phyloP scores from a whole-genome alignment of 768 basidiomycete species.

The Mycena crocata region DNA sequence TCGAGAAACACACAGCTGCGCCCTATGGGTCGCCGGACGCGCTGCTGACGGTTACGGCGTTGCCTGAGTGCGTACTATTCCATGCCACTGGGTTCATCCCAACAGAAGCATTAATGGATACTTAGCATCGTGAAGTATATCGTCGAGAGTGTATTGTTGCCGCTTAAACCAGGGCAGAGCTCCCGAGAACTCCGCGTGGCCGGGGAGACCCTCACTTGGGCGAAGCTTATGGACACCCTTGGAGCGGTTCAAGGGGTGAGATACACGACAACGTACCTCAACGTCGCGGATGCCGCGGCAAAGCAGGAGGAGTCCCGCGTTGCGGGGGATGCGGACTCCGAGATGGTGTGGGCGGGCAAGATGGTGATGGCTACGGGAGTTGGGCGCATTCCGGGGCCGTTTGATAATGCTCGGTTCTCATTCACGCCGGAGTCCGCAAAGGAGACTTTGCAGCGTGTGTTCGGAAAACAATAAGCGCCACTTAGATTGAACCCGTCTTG shows the following conservation, averaged over 20 bases:
- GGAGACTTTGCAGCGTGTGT: constrained; percentile 5
- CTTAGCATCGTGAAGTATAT: neutral
- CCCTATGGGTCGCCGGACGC: constrained; percentile 16
- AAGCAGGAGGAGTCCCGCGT: constrained; percentile 16
- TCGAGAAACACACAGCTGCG: constrained; percentile 4
- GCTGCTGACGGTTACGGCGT: constrained; percentile 6
- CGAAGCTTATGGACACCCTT: neutral
- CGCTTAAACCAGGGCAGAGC: neutral
- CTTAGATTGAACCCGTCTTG: no score
- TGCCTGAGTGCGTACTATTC: constrained; percentile 20
- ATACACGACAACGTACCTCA: constrained; percentile 11
- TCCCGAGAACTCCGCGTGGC: constrained; percentile 11
- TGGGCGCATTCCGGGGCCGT: neutral
- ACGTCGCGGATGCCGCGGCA: neutral
- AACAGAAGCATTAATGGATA: neutral
- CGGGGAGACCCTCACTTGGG: constrained; percentile 13
- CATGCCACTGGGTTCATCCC: no score
- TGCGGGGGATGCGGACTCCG: constrained; percentile 2
- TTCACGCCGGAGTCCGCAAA: constrained; percentile 6
- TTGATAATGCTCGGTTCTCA: constrained; percentile 1
- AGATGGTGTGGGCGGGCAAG: constrained; percentile 1
- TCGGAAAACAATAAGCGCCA: neutral
- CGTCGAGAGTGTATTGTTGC: neutral
- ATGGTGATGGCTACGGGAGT: constrained; percentile 5
- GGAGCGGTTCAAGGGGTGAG: constrained; percentile 11